Evolutionary conservation across 1,284 basidiomycete species (phyloP).

Genomic region (Moesziomyces sp.): DNA sequence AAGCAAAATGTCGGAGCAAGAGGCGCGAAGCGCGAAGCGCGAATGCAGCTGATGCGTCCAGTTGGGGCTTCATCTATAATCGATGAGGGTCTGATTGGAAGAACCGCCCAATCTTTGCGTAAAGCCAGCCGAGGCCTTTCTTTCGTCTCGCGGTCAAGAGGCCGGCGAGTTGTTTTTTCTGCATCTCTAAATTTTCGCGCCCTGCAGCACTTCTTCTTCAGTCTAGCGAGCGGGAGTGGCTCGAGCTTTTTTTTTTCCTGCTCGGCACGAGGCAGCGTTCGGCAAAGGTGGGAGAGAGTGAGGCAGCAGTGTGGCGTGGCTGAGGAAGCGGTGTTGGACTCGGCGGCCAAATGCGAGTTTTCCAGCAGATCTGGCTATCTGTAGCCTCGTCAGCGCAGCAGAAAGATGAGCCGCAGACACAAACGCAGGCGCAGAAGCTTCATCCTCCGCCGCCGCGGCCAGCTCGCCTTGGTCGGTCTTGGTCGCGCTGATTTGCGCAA

Average conservation of each 20-base stretch:
- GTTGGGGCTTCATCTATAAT: not conserved
- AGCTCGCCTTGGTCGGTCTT: too few relatives aligned
- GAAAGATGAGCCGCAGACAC: too few relatives aligned
- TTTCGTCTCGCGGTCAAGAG: not conserved
- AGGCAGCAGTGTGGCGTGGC: too few relatives aligned
- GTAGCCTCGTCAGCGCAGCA: conserved; percentile 8
- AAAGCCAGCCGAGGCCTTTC: not conserved
- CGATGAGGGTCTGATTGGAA: not conserved
- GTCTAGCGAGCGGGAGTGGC: not conserved
- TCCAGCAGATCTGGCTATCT: conserved; percentile 44
- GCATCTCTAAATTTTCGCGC: not conserved
- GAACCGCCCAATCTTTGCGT: not conserved
- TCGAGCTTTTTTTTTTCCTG: not conserved
- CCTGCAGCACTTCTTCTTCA: not conserved
- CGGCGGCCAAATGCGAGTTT: conserved; percentile 6
- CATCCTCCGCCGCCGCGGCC: too few relatives aligned
- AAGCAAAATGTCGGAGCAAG: too few relatives aligned
- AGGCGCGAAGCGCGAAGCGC: too few relatives aligned
- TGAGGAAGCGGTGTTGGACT: conserved; percentile 1
- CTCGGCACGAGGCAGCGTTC: not conserved
- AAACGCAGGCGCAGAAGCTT: too few relatives aligned
- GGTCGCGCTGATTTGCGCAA: too few relatives aligned
- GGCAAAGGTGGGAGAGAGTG: not conserved
- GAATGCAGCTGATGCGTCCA: too few relatives aligned
- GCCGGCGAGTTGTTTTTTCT: not conserved